These are phyloP conservation scores for Arabidopsis suecica DNA, from an alignment of 345 rosid genomes.

Conservation along the genomic window DNA sequence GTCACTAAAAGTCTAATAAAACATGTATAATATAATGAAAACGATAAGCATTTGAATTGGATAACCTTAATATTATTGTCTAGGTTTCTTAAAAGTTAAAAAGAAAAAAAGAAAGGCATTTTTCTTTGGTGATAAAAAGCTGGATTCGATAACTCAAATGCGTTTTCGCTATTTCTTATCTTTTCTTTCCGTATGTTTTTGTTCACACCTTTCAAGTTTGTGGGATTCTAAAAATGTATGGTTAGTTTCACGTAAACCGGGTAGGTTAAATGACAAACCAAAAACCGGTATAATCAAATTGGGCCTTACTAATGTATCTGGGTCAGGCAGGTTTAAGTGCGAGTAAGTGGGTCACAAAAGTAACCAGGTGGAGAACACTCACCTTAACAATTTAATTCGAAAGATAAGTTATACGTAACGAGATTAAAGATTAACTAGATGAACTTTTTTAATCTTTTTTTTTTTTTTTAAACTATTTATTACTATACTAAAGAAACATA, in stretches of 20 bases:
- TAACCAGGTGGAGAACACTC: not conserved
- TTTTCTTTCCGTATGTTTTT: not conserved
- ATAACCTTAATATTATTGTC: constrained; percentile 11
- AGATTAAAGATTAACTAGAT: not conserved
- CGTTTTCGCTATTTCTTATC: not conserved
- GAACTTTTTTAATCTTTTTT: too few relatives aligned
- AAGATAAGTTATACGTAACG: not conserved
- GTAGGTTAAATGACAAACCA: not conserved
- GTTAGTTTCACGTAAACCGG: constrained; percentile 4
- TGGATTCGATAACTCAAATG: constrained; percentile 1
- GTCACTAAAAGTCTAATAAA: not conserved
- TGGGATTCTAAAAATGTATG: not conserved
- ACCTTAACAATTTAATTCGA: not conserved
- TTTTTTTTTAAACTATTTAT: not conserved
- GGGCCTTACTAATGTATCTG: not conserved
- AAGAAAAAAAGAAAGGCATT: not conserved
- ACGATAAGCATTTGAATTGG: not conserved
- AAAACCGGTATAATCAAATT: not conserved
- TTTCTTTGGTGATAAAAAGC: constrained; percentile 18
- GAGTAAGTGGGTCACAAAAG: constrained; percentile 10
- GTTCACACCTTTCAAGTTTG: not conserved
- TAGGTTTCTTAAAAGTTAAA: not conserved
- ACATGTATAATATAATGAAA: not conserved
- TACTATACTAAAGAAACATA: too few relatives aligned
- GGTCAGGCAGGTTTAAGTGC: constrained; percentile 15